Evolutionary conservation across 2,329 filamentous ascomycete genomes (phyloP).

Genomic region (Tolypocladium pustulatum): DNA sequence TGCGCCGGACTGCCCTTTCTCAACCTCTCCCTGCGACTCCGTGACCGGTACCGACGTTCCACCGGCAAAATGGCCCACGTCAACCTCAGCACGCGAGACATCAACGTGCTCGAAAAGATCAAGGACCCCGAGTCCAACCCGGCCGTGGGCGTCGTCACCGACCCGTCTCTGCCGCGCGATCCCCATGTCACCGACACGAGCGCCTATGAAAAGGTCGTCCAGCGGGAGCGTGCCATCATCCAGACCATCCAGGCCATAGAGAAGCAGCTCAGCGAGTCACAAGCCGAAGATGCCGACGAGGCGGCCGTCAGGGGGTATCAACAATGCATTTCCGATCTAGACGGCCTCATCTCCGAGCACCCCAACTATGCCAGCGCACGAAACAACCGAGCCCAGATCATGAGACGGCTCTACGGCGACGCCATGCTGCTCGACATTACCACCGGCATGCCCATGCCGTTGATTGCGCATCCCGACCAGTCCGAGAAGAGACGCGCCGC

Average conservation of each 20-base stretch:
- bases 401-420: constrained; percentile 53
- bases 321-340: constrained; percentile 36
- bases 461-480: constrained; percentile 26
- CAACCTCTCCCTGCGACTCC: no score
- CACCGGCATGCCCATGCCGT: constrained; percentile 25
- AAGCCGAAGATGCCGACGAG: constrained; percentile 23
- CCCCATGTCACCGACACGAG: constrained; percentile 41
- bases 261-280: constrained; percentile 35
- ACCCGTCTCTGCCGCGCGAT: constrained; percentile 44
- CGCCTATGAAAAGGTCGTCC: constrained; percentile 39
- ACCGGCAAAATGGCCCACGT: constrained; percentile 32
- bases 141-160: constrained; percentile 40
- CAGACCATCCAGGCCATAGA: constrained; percentile 44
- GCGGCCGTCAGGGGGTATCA: constrained; percentile 33
- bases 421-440: constrained; percentile 36
- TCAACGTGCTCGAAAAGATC: constrained; percentile 55
- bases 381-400: constrained; percentile 64
- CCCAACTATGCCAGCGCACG: constrained; percentile 62
- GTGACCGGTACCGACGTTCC: no score
- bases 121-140: constrained; percentile 56
- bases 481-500: constrained; percentile 29
- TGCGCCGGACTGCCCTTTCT: background rate
- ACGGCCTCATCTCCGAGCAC: constrained; percentile 42
- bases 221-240: constrained; percentile 43
- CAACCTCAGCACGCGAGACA: constrained; percentile 45